Percentiles rank a stretch among this genome's conserved stretches.
Evolutionary conservation across 805 yeast species (phyloP).

Genomic region (Vanderwaltozyma verrucispora): DNA sequence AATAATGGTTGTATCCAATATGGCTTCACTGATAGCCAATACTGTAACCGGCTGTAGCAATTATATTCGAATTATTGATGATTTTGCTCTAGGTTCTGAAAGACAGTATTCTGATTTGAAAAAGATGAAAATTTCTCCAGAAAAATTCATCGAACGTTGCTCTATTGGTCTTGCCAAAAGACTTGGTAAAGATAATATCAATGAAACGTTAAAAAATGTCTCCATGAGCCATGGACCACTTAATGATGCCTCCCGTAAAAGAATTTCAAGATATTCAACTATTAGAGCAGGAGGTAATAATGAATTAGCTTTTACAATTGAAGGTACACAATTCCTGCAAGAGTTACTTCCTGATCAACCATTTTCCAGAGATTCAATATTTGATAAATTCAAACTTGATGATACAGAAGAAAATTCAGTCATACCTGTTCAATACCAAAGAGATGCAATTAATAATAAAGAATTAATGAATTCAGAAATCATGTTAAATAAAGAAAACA

Average conservation of each 20-base stretch:
- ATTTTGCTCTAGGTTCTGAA: slow-evolving; percentile 47
- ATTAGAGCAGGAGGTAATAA: slow-evolving; percentile 24
- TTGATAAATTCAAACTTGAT: slow-evolving; percentile 27
- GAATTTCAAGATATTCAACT: slow-evolving; percentile 9
- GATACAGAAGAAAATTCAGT: slow-evolving; percentile 9
- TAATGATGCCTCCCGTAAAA: neutral
- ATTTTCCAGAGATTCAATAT: slow-evolving; percentile 30
- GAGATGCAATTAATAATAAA: slow-evolving; percentile 13
- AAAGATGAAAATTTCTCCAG: slow-evolving; percentile 45
- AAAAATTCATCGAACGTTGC: slow-evolving; percentile 49
- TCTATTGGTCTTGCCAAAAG: slow-evolving; percentile 47
- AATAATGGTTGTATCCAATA: slow-evolving; percentile 47
- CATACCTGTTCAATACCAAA: neutral
- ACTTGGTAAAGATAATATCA: slow-evolving; percentile 25
- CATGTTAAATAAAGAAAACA: slow-evolving; percentile 31
- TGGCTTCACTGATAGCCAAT: slow-evolving; percentile 43
- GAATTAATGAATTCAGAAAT: slow-evolving; percentile 34
- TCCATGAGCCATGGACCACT: no score
- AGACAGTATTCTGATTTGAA: slow-evolving; percentile 60
- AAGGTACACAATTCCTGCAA: slow-evolving; percentile 28
- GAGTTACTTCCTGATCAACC: slow-evolving; percentile 28
- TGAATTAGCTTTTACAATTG: slow-evolving; percentile 12
- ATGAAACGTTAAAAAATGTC: slow-evolving; percentile 7
- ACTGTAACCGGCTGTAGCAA: slow-evolving; percentile 42
- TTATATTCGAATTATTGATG: slow-evolving; percentile 50